phyloP scores from a whole-genome alignment of 2,329 filamentous ascomycete species.

The Byssothecium circinans region DNA sequence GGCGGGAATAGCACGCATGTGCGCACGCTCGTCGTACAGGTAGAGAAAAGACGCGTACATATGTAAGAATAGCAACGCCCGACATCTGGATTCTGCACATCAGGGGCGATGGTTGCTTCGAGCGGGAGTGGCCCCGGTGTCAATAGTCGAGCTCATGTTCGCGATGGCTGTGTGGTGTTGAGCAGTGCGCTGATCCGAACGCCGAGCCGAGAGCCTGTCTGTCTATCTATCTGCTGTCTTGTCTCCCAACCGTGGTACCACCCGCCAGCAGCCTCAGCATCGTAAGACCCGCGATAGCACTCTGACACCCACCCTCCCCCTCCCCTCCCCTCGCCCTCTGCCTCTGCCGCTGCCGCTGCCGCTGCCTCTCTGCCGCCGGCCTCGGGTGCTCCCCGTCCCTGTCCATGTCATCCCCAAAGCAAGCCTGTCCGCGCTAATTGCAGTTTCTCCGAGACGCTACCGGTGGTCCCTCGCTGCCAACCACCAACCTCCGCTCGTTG shows the following conservation, averaged over 20 bases:
- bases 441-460: constrained; percentile 21
- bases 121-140: no score
- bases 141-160: no score
- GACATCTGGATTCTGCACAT: no score
- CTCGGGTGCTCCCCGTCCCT: constrained; percentile 34
- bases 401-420: constrained; percentile 27
- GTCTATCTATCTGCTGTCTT: no score
- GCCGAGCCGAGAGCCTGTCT: no score
- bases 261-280: constrained; percentile 22
- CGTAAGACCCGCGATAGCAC: not conserved
- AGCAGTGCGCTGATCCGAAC: no score
- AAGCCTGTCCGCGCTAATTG: constrained; percentile 16
- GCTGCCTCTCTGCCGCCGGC: constrained; percentile 26
- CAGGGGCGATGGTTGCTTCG: no score
- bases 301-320: constrained; percentile 20
- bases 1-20: constrained; percentile 14
- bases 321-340: constrained; percentile 20
- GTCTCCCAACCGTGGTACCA: not conserved
- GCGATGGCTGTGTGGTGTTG: no score
- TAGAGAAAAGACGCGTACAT: no score
- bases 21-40: not conserved
- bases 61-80: no score
- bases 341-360: constrained; percentile 20
- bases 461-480: constrained; percentile 23
- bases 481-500: constrained; percentile 24